phyloP scores from a whole-genome alignment of 192 early-diverging fungal species.

The Funneliformis mosseae region DNA sequence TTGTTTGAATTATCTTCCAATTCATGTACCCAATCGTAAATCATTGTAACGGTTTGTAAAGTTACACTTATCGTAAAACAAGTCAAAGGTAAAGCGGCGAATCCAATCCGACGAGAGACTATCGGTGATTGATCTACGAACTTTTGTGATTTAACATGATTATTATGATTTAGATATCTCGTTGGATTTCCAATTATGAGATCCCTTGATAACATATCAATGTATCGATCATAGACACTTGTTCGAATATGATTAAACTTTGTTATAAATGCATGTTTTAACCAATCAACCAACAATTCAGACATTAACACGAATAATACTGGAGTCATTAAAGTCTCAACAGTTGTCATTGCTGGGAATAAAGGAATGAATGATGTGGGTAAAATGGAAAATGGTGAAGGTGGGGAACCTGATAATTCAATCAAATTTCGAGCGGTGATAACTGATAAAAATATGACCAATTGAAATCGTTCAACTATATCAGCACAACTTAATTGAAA shows the following conservation, averaged over 20 bases:
- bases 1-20: slow-evolving; percentile 35
- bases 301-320: slow-evolving; percentile 84
- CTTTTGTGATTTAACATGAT: slow-evolving; percentile 35
- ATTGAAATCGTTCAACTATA: slow-evolving; percentile 95
- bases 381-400: slow-evolving; percentile 60
- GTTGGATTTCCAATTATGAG: slow-evolving; percentile 64
- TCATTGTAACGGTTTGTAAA: slow-evolving; percentile 37
- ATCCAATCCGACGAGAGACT: slow-evolving; percentile 79
- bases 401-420: slow-evolving; percentile 76
- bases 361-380: slow-evolving; percentile 65
- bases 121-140: slow-evolving; percentile 73
- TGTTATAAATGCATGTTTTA: slow-evolving; percentile 98
- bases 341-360: slow-evolving; percentile 63
- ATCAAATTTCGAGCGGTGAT: slow-evolving; percentile 90
- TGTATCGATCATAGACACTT: slow-evolving; percentile 83
- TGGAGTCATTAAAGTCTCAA: slow-evolving; percentile 75
- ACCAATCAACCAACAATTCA: slow-evolving; percentile 93
- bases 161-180: neutral
- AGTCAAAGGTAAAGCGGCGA: slow-evolving; percentile 76
- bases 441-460: slow-evolving; percentile 83
- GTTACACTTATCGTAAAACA: slow-evolving; percentile 49
- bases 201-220: slow-evolving; percentile 88
- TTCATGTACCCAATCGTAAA: slow-evolving; percentile 23
- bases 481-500: slow-evolving; percentile 95
- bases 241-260: slow-evolving; percentile 95